phyloP scores from a whole-genome alignment of 2,329 filamentous ascomycete species.

The Pseudonectria foliicola region DNA sequence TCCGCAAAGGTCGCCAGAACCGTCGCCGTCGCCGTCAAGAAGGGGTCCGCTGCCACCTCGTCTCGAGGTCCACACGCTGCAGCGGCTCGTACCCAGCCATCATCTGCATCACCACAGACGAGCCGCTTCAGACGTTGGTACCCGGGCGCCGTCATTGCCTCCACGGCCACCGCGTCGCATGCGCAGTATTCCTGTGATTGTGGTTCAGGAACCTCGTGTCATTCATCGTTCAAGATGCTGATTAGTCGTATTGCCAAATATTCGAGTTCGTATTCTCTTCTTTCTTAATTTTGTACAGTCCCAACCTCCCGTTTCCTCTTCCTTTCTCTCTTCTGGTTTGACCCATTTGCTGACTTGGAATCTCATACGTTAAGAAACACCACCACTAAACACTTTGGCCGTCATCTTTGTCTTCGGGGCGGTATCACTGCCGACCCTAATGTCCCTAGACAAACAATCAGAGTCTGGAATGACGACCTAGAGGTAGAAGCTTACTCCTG shows the following conservation, averaged over 20 bases:
- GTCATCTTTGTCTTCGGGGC: constrained; percentile 13
- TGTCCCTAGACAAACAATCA: constrained; percentile 21
- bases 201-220: constrained; percentile 20
- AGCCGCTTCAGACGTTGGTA: constrained; percentile 17
- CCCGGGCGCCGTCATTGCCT: constrained; percentile 17
- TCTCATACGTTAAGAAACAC: background rate
- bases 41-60: constrained; percentile 9
- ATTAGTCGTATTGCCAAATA: constrained; percentile 5
- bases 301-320: constrained; percentile 1
- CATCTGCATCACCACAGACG: constrained; percentile 4
- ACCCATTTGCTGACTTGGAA: constrained; percentile 5
- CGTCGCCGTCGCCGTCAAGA: constrained; percentile 17
- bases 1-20: constrained; percentile 14
- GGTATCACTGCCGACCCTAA: constrained; percentile 10
- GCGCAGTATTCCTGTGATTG: constrained; percentile 23
- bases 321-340: too few relatives aligned
- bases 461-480: constrained; percentile 17
- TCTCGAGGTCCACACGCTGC: background rate
- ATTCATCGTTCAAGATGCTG: constrained; percentile 13
- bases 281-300: constrained; percentile 10
- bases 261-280: constrained; percentile 10
- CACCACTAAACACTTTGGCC: background rate
- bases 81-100: background rate
- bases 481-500: constrained; percentile 22
- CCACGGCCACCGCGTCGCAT: constrained; percentile 19